Percentiles rank a stretch among this genome's conserved stretches.
These are phyloP conservation scores for Cyclotella cryptica DNA, from an alignment of 108 stramenopile genomes.

Conservation along the genomic window DNA sequence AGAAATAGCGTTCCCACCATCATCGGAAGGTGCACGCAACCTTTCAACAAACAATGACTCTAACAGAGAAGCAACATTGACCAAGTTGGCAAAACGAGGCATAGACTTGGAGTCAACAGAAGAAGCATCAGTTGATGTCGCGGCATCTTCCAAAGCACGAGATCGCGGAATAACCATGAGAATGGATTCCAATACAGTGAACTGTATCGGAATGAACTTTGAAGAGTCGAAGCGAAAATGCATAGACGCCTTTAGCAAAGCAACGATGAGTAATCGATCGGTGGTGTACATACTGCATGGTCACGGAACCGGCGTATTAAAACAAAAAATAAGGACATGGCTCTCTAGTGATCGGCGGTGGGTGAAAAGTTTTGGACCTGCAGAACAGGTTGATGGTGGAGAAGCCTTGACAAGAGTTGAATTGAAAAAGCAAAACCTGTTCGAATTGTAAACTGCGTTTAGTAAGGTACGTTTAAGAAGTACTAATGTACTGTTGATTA, in stretches of 20 bases:
- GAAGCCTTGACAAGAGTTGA: slow-evolving; percentile 85
- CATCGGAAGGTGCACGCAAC: neutral
- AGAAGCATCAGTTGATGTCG: slow-evolving; percentile 23
- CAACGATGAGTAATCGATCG: slow-evolving; percentile 53
- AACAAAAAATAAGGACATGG: slow-evolving; percentile 77
- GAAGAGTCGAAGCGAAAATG: slow-evolving; percentile 77
- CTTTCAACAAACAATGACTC: neutral
- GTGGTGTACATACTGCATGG: slow-evolving; percentile 81
- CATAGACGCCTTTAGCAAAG: slow-evolving; percentile 62
- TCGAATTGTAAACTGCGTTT: slow-evolving; percentile 10
- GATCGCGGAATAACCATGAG: slow-evolving; percentile 57
- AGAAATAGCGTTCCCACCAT: slow-evolving; percentile 66
- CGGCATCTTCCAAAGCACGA: slow-evolving; percentile 12
- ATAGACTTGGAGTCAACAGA: slow-evolving; percentile 55
- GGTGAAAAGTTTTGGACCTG: slow-evolving; percentile 69
- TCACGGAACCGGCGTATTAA: slow-evolving; percentile 84
- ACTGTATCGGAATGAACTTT: slow-evolving; percentile 83
- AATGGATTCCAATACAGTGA: slow-evolving; percentile 85
- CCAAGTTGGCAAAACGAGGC: slow-evolving; percentile 72
- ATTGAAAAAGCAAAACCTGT: slow-evolving; percentile 53
- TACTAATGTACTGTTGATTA: too few relatives aligned
- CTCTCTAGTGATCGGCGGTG: slow-evolving; percentile 57
- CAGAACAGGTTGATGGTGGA: slow-evolving; percentile 83
- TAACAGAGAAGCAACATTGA: slow-evolving; percentile 26
- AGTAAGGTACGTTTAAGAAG: too few relatives aligned